Base-by-base conservation (phyloP, 768 basidiomycete genomes). In the Phlebiopsis gigantea region DNA sequence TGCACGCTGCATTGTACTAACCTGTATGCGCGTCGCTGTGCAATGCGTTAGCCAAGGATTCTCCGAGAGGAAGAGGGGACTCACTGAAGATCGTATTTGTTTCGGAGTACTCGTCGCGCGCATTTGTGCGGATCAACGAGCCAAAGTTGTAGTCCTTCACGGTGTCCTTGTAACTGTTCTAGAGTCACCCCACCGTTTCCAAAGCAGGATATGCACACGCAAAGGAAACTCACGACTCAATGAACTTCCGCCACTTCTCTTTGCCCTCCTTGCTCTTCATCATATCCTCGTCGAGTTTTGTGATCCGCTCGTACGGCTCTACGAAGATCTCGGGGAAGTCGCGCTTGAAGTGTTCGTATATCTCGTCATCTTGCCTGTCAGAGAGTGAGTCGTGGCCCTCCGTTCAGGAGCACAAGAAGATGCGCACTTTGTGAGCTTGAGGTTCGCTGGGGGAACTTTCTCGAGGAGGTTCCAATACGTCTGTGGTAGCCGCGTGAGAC, bases 81-180 rank as follows among this genome's bases (percentile, higher is more conserved):
- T 19, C 66, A 90, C 94, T 95, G 66, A 99, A 94, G 61, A 98
- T 96, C 5, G 93, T 90, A 74, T 98, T 99, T 29, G 77, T 80
- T 76, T 98, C 89, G 10, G 81, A 84, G 70, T 98, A 99, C 68
- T 95, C 93, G 55, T 82, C 77, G 47, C 74, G 76, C 34, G 87
- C 80, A 65, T 97, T 82, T 46, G 82, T 86, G 50, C 97, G 83
- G 61, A 99, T 88, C 62, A 99, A 76, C 1, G 92, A 98, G 19
- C 97, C 97, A 72, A 98, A 98, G 78, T 98, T 98, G 74, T 88
- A 92, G 62, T 98, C 93, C 66, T 89, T 88, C 53, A 98, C 77
- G 66, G 88, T 90, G 57, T 88, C 85, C 73, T 96, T 89, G 73
- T 95, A 97, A 57, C 91, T 91, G 61, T 50, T 5, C 26, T 10